These are phyloP conservation scores for Sporothrix luriei DNA, from an alignment of 2,329 filamentous ascomycete genomes.

Conservation along the genomic window DNA sequence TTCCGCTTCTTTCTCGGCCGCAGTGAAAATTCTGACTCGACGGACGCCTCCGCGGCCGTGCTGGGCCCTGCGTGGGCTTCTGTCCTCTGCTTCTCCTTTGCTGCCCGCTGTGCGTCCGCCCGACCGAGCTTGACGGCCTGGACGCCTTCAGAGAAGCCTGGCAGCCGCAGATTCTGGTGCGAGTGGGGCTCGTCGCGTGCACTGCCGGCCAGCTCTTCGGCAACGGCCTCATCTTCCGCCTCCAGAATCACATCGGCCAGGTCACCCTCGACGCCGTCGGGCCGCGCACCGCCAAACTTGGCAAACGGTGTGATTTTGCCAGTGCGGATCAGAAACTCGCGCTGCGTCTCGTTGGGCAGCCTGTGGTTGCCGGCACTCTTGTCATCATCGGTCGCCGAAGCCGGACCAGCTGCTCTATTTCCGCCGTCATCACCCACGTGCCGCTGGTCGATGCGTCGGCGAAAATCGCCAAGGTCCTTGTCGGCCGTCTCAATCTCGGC, in stretches of 20 bases:
- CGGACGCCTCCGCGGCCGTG: slow-evolving; percentile 44
- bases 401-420: slow-evolving; percentile 42
- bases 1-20: slow-evolving; percentile 61
- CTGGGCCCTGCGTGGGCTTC: slow-evolving; percentile 29
- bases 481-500: slow-evolving; percentile 65
- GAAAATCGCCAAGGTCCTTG: slow-evolving; percentile 77
- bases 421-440: slow-evolving; percentile 45
- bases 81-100: background rate
- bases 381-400: slow-evolving; percentile 35
- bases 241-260: slow-evolving; percentile 78
- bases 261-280: slow-evolving; percentile 64
- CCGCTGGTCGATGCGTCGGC: slow-evolving; percentile 75
- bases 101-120: background rate
- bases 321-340: slow-evolving; percentile 89
- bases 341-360: slow-evolving; percentile 76
- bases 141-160: slow-evolving; percentile 66
- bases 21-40: slow-evolving; percentile 59
- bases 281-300: slow-evolving; percentile 67
- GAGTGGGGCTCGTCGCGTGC: slow-evolving; percentile 58
- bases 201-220: slow-evolving; percentile 52
- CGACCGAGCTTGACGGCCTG: slow-evolving; percentile 21
- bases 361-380: slow-evolving; percentile 57
- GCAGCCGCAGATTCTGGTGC: slow-evolving; percentile 72
- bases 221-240: slow-evolving; percentile 72
- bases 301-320: slow-evolving; percentile 98